Base-by-base conservation (phyloP, 208 protist species). In the Crithidia acanthocephali region DNA sequence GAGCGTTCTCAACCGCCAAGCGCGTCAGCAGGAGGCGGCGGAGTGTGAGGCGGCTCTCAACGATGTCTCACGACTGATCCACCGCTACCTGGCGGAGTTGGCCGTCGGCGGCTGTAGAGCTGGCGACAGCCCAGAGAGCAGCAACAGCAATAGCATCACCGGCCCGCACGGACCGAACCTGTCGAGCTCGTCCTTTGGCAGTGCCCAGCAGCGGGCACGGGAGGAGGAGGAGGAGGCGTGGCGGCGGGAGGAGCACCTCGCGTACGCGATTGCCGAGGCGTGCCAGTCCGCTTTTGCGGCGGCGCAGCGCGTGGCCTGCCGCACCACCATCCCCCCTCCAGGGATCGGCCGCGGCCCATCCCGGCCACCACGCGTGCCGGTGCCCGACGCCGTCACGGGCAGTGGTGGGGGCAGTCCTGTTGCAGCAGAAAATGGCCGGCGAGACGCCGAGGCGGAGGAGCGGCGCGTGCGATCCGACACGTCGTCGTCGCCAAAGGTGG, bases 1-100 rank as follows among this genome's bases (percentile, higher is more conserved):
- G 40, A 50, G 42, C 27, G 0, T 32, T 7, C 0, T 40, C 16
- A 40, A 35, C 10, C 25, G 40, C 16, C 68, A 55, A 35, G 25
- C 28, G 4, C 55, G 33, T 23, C 52, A 40, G 45, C 45, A 37
- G 27, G 71, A 61, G n/a, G 48, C 33, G 44, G 8, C 27, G 32
- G 61, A 57, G 61, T 67, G 53, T 33, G 71, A 70, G 35, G 42
- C 27, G 25, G 62, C 42, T 0, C 52, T 65, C 20, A 55, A 58
- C 25, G 71, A 53, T 18, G 50, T 69, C 63, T 63, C 62, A 0
- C 53, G 30, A 2, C 62, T 22, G 0, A 76, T 65, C 55, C 55
- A 63, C 53, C 30, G 45, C 55, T 58, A 64, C 63, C 27, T 65
- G 32, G 45, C 33, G 13, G 71, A 65, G 60, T 40, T 75, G 15